phyloP scores from a whole-genome alignment of 345 rosid species.

The Cardiospermum halicacabum region DNA sequence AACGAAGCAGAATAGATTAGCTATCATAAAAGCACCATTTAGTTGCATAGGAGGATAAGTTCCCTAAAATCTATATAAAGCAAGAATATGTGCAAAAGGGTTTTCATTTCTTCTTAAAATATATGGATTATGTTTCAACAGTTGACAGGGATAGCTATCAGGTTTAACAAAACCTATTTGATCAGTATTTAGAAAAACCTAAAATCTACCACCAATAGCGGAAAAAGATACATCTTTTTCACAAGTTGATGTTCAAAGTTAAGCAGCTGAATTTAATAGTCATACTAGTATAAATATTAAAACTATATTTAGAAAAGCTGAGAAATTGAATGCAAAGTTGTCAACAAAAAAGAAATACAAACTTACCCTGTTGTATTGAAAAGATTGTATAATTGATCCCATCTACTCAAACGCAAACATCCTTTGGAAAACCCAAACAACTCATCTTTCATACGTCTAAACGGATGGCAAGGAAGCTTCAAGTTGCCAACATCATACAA shows the following conservation, averaged over 20 bases:
- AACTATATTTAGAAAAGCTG: background rate
- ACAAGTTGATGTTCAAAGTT: background rate
- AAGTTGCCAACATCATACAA: conserved; percentile 59
- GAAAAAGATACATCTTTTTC: background rate
- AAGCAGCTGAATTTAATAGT: background rate
- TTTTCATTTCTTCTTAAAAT: background rate
- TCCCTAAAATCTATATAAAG: background rate
- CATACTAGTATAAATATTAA: background rate
- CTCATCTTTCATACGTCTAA: conserved; percentile 50
- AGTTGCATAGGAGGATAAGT: background rate
- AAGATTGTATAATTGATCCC: conserved; percentile 79
- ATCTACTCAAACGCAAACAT: conserved; percentile 82
- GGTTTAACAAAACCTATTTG: background rate
- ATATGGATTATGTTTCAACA: background rate
- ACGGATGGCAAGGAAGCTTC: conserved; percentile 68
- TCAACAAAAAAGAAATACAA: conserved; percentile 8
- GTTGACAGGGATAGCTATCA: background rate
- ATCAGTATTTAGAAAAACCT: background rate
- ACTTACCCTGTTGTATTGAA: conserved; percentile 62
- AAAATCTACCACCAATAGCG: background rate
- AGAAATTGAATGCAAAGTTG: background rate
- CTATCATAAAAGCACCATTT: background rate
- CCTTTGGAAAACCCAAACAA: conserved; percentile 92
- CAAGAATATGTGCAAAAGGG: background rate
- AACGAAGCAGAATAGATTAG: background rate